Conservation (phyloP, 106 monocot genomes). For the Platanthera guangdongensis region DNA sequence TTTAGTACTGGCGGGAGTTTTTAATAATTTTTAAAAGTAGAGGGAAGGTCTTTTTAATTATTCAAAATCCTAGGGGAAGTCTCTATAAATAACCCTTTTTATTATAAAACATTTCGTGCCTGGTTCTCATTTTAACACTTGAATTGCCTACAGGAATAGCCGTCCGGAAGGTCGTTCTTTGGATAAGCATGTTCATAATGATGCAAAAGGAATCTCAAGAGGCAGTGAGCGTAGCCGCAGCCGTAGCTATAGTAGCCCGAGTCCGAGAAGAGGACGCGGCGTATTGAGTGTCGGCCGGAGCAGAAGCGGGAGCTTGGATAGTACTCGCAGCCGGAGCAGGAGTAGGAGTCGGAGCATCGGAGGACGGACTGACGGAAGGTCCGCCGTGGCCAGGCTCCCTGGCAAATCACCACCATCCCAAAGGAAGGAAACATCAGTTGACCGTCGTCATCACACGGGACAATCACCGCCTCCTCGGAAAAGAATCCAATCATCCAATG, state of each 20-base stretch:
- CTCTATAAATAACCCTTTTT: too few species aligned
- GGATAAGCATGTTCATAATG: neutral
- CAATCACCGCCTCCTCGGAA: slow-evolving; percentile 2
- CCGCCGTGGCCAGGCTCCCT: neutral
- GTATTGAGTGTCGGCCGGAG: slow-evolving; percentile 2
- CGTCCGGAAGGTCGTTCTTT: slow-evolving; percentile 7
- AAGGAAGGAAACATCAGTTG: slow-evolving; percentile 5
- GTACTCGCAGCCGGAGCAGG: slow-evolving; percentile 10
- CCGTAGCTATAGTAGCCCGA: slow-evolving; percentile 12
- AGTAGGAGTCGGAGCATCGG: slow-evolving; percentile 17
- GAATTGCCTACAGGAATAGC: slow-evolving; percentile 4
- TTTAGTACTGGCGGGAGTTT: too few species aligned
- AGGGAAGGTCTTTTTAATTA: too few species aligned
- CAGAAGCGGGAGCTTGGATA: slow-evolving; percentile 11
- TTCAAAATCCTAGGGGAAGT: too few species aligned
- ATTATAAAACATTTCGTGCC: neutral
- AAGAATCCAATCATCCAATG: neutral
- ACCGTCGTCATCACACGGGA: neutral
- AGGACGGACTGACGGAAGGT: slow-evolving; percentile 6
- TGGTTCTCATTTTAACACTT: neutral
- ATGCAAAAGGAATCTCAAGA: slow-evolving; percentile 7
- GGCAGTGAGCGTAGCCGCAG: slow-evolving; percentile 15
- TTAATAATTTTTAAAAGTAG: too few species aligned
- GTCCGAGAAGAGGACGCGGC: slow-evolving; percentile 9
- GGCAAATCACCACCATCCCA: neutral